Evolutionary conservation across 495 filamentous ascomycete species (phyloP), one percentile per base, ranked within the genome.

Genomic region (Astrocystis sublimbata): DNA sequence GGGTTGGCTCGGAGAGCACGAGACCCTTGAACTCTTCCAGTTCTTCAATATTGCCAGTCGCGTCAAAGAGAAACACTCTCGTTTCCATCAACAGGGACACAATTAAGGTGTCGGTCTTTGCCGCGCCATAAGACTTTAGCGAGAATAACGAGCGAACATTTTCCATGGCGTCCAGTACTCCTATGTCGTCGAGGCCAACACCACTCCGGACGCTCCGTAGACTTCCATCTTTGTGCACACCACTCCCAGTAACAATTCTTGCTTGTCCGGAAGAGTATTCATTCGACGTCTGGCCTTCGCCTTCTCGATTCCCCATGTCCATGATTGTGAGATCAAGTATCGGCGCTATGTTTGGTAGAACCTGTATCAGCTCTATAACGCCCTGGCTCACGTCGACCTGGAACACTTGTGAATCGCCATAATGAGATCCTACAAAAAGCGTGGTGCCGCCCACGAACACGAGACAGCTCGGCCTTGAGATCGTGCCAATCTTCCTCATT

Each of bases 261-360:
- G 94, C 93, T 76, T 98, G 96, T 1, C 96, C 96, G 5, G 93
- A 96, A 0, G 92, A 97, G 62, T 76, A 97, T 69, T 96, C 92
- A 65, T 94, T 96, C 0, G 84, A 87, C 38, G 90, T 85, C 26
- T 86, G 75, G 35, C 71, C 86, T 61, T 93, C 91, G 46, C 85
- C 86, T 52, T 87, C 84, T 26, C 92, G 83, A 62, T 88, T 93
- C 0, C 93, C 92, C 79, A 97, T 88, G 69, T 98, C 93, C 90
- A 98, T 96, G 10, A 98, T 85, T 5, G 88, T 89, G 55, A 98
- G 96, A 68, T 99, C 94, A 13, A 97, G 73, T 43, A 98, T 90
- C 1, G 94, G 94, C 0, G 90, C 92, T 70, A 97, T 89, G 67
- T 96, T 98, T 9, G 85, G 75, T 54, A 97, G 75, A 0, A 85